Evolutionary conservation across 306 rosid genomes (phyloP), one percentile per base, ranked within the genome.

Genomic region (Alnus rubra): DNA sequence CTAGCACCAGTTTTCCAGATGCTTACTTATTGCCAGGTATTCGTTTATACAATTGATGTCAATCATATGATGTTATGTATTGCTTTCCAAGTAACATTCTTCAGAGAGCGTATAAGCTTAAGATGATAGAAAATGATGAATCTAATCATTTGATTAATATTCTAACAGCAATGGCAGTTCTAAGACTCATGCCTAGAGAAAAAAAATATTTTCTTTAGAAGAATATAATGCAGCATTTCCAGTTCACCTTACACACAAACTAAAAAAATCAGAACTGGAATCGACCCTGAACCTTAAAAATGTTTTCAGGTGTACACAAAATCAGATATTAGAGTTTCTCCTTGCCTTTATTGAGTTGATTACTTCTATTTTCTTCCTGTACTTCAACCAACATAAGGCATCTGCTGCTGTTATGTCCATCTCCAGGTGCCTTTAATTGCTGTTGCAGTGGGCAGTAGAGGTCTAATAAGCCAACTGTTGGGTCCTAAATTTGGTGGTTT

Each of bases 401-500:
- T 67, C 42, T 39, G 18, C 50, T 67, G 70, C 47, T 65, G 23
- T 63, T 74, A 52, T 59, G 47, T 53, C 54, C 72, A 63, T 69
- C 56, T 77, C 45, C 76, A 87, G 86, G 80, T 82, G 19, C 88
- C 90, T 18, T 55, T 84, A 52, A 81, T 87, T 84, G 88, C 86
- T 28, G 81, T 84, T 76, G 82, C 86, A 58, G 63, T 68, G 51
- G 90, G 88, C 50, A 87, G 77, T 39, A 84, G 88, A 74, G 90
- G 90, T 39, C 74, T 87, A 35, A 84, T 87, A 68, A 84, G 90
- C 84, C 88, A 87, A 1, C 78, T 87, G 59, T 52, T 84, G 75
- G 54, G 88, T 51, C 86, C 82, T 49, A 87, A 87, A 77, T 87
- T 81, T 76, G 90, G 90, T 31, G 90, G 88, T 4, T 87, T 84